Percentiles rank a stretch among this genome's conserved stretches.
Evolutionary conservation across 2,329 filamentous ascomycete genomes (phyloP).

Genomic region (Neofusicoccum ribis): DNA sequence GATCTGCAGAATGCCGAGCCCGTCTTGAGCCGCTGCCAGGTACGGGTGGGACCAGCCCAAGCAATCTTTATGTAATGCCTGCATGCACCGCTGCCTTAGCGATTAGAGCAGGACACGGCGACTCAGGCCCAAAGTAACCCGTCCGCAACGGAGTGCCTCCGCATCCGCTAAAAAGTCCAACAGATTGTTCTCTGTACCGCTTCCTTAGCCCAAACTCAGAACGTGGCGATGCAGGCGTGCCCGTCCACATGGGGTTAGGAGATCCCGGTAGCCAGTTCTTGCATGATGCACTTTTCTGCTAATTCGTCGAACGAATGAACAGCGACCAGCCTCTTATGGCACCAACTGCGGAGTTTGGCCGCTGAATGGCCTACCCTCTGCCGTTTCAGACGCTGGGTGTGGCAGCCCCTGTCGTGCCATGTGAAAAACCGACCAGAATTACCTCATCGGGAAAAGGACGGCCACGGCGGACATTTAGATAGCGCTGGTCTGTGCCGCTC

Average conservation of each 20-base stretch:
- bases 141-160: background rate
- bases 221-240: constrained; percentile 4
- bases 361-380: constrained; percentile 1
- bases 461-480: background rate
- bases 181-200: background rate
- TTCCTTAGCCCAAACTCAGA: background rate
- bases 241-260: background rate
- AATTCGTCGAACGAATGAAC: background rate
- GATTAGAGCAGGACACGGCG: background rate
- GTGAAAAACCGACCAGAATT: constrained; percentile 1
- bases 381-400: constrained; percentile 7
- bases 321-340: background rate
- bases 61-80: background rate
- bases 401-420: constrained; percentile 10
- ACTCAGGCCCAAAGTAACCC: background rate
- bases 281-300: constrained; percentile 1
- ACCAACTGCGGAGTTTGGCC: background rate
- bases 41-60: background rate
- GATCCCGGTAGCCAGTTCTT: background rate
- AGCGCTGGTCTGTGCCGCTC: constrained; percentile 8
- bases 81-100: background rate
- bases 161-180: background rate
- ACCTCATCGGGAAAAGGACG: background rate
- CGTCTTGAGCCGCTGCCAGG: background rate
- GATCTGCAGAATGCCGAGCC: background rate